Percentiles rank a stretch among this genome's conserved stretches.
Conservation (phyloP, 2,329 filamentous ascomycete genomes). For the Endothia cerciana region DNA sequence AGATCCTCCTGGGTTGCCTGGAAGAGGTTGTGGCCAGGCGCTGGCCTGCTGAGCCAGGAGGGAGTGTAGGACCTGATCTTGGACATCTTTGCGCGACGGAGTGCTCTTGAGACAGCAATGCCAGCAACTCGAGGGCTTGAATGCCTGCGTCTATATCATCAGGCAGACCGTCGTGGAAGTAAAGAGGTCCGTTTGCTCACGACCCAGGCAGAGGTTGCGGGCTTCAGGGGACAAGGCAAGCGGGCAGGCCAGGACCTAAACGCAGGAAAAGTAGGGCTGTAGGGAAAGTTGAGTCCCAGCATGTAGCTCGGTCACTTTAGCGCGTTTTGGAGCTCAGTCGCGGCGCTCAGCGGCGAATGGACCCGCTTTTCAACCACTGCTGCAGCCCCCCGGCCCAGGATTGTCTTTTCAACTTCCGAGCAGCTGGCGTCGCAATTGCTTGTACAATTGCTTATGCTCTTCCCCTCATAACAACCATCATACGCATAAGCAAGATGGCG, state of each 20-base stretch:
- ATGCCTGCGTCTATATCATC: constrained; percentile 11
- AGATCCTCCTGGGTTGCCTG: constrained; percentile 48
- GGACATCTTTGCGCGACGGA: constrained; percentile 64
- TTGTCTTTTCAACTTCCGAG: constrained; percentile 14
- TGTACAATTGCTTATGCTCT: not conserved
- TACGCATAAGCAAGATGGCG: constrained; percentile 44
- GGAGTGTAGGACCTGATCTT: constrained; percentile 86
- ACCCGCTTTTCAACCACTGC: constrained; percentile 18
- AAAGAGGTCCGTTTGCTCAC: not conserved
- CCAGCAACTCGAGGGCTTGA: constrained; percentile 17
- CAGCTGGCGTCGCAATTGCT: not conserved
- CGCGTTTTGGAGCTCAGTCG: constrained; percentile 23
- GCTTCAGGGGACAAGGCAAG: not conserved
- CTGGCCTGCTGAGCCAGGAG: constrained; percentile 79
- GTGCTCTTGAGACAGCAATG: constrained; percentile 10
- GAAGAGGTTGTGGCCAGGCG: constrained; percentile 80
- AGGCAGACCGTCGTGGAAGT: not conserved
- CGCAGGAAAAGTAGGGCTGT: constrained; percentile 20
- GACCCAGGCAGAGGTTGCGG: too few relatives aligned
- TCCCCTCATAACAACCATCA: constrained; percentile 11
- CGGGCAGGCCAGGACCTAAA: constrained; percentile 7
- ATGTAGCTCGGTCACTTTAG: constrained; percentile 28
- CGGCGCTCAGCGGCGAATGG: not conserved
- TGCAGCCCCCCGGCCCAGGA: constrained; percentile 15
- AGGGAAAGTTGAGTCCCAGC: constrained; percentile 11